Evolutionary conservation across 2,329 filamentous ascomycete species (phyloP), one percentile per base, ranked within the genome.

Genomic region (Daldinia sp.): DNA sequence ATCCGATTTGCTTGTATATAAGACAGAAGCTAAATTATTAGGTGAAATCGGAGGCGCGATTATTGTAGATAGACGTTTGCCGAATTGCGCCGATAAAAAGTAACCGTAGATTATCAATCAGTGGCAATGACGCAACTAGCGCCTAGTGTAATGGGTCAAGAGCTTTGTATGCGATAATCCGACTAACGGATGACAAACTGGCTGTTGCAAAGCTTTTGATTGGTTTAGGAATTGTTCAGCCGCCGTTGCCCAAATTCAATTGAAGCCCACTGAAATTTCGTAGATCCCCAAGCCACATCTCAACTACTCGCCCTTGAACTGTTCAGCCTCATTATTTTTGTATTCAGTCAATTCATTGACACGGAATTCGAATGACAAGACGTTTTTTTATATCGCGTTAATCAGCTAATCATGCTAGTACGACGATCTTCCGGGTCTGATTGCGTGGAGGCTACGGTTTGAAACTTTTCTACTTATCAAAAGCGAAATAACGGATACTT

Each of bases 51-150:
- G 35, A 57, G 42, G 60, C 57, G 56, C 26, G 56, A 67, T 59
- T 69, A 46, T 62, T 65, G 18, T 51, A 42, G 6, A 33, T 67
- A 58, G 53, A 58, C 28, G 26, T 20, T 26, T 67, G 57, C 66
- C 65, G 69, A 63, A 59, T 60, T 63, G 55, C 67, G 67, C 66
- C 69, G 69, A 69, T 69, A 65, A 65, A 65, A 50, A 65, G 12
- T 20, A 66, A 59, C 67, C 64, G 59, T 54, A 23, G 69, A 64
- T 72, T 72, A 72, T 67, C 69, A 69, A 72, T 69, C 69, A 65
- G 69, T 70, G 67, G 67, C 67, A 63, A 72, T 72, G 69, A 72
- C 69, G 69, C 54, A 72, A 65, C 59, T 63, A 10, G 4, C 51
- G 35, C 15, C 15, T 28, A 1, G 30, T 33, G 6, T 33, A 30